Evolutionary conservation across 2,329 filamentous ascomycete species (phyloP).

Genomic region (Fusarium proliferatum): DNA sequence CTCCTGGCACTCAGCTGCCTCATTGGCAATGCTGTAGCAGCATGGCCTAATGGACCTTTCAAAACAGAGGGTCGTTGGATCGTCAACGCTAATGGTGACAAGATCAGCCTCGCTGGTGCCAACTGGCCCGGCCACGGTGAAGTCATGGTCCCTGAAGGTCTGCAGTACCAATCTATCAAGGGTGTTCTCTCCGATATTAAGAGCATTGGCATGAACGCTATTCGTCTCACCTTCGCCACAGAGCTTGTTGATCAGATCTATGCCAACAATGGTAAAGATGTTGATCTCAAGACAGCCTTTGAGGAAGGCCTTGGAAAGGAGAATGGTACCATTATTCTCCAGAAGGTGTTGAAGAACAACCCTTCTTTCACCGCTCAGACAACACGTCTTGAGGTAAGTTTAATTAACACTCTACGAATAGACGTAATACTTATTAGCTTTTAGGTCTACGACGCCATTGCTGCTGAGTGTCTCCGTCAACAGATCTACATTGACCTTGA

Average conservation of each 20-base stretch:
- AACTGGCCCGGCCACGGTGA: constrained; percentile 73
- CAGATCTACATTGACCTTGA: constrained; percentile 69
- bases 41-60: constrained; percentile 51
- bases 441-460: constrained; percentile 67
- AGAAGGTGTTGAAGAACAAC: constrained; percentile 66
- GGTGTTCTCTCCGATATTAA: constrained; percentile 67
- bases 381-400: constrained; percentile 61
- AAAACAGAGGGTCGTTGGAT: constrained; percentile 55
- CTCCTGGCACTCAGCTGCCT: constrained; percentile 15
- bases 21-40: constrained; percentile 7
- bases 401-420: accelerated
- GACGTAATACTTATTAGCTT: accelerated
- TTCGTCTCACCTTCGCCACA: constrained; percentile 72
- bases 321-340: constrained; percentile 64
- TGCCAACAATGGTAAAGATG: constrained; percentile 58
- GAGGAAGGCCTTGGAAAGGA: constrained; percentile 58
- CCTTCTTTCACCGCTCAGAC: constrained; percentile 65
- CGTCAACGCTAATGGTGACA: constrained; percentile 49
- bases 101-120: constrained; percentile 63
- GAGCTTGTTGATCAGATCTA: constrained; percentile 72
- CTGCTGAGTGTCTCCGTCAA: constrained; percentile 64
- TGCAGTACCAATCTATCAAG: constrained; percentile 69
- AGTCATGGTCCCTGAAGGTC: constrained; percentile 73
- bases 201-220: constrained; percentile 70
- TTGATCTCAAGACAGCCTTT: constrained; percentile 59